Percentiles rank a stretch among this genome's conserved stretches.
Evolutionary conservation across 2,329 filamentous ascomycete genomes (phyloP).

Genomic region (Chalaropsis thielavioides): DNA sequence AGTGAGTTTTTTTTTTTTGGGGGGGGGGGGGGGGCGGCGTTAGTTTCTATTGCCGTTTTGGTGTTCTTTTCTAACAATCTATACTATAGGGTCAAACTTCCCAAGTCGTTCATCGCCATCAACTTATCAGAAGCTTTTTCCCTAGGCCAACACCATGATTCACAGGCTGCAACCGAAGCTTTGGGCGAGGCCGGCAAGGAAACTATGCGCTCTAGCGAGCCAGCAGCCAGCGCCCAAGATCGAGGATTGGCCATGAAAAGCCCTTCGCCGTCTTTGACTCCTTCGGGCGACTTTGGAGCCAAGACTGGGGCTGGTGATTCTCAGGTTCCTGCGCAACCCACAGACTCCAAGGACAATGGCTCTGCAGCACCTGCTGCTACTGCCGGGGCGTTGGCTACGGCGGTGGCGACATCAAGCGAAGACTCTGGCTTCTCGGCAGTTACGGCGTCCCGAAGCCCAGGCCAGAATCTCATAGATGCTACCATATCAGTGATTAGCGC

Average conservation of each 20-base stretch:
- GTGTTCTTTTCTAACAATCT: conserved; percentile 12
- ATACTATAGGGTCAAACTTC: conserved; percentile 46
- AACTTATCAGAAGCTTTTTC: conserved; percentile 49
- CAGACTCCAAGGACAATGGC: neutral
- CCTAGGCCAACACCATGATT: conserved; percentile 38
- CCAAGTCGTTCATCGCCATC: conserved; percentile 50
- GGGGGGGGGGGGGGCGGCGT: no score
- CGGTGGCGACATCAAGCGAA: neutral
- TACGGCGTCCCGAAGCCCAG: neutral
- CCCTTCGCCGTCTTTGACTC: neutral
- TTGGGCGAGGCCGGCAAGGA: neutral
- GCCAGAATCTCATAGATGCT: conserved; percentile 10
- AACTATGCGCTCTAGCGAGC: neutral
- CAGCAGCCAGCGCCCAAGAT: neutral
- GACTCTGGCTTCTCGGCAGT: neutral
- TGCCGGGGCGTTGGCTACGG: neutral
- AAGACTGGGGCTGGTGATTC: neutral
- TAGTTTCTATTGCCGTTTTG: no score
- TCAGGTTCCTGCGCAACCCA: neutral
- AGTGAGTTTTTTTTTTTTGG: conserved; percentile 42
- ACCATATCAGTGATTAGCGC: conserved; percentile 15
- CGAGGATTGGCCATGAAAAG: neutral
- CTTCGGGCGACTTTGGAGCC: neutral
- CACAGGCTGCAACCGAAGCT: conserved; percentile 26
- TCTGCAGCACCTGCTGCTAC: neutral